These are phyloP conservation scores for Myriosclerotinia duriaeana DNA, from an alignment of 2,329 filamentous ascomycete genomes.

Conservation along the genomic window DNA sequence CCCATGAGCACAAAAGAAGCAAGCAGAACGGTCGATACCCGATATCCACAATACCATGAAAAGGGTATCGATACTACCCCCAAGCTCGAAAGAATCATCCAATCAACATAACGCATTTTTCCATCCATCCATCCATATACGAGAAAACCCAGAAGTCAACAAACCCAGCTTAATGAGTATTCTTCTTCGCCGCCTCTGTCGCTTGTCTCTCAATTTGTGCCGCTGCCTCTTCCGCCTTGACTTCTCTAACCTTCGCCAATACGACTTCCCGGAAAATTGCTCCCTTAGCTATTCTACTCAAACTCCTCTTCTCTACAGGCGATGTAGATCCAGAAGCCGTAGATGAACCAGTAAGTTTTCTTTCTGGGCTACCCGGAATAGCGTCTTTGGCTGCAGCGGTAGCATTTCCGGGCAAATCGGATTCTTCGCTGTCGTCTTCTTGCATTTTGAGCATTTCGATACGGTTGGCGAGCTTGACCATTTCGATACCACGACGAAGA, in stretches of 20 bases:
- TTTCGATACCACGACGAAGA: constrained; percentile 88
- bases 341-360: constrained; percentile 25
- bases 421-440: constrained; percentile 80
- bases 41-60: constrained; percentile 20
- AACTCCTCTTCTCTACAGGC: constrained; percentile 44
- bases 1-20: constrained; percentile 8
- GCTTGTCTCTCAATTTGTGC: constrained; percentile 57
- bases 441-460: constrained; percentile 93
- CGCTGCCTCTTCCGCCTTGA: constrained; percentile 80
- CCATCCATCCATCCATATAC: neutral
- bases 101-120: constrained; percentile 2
- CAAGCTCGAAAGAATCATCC: constrained; percentile 15
- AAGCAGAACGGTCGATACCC: constrained; percentile 16
- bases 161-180: constrained; percentile 24
- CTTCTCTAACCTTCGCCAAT: constrained; percentile 86
- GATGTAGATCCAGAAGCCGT: constrained; percentile 24
- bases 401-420: constrained; percentile 57
- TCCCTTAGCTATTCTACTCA: constrained; percentile 55
- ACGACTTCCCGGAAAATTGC: constrained; percentile 94
- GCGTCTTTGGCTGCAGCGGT: constrained; percentile 56
- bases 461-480: constrained; percentile 92
- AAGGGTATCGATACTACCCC: constrained; percentile 17
- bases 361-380: constrained; percentile 30
- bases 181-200: constrained; percentile 36
- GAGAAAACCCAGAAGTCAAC: neutral